phyloP scores from a whole-genome alignment of 2,329 filamentous ascomycete species.

The Stagonosporopsis chrysanthemi region DNA sequence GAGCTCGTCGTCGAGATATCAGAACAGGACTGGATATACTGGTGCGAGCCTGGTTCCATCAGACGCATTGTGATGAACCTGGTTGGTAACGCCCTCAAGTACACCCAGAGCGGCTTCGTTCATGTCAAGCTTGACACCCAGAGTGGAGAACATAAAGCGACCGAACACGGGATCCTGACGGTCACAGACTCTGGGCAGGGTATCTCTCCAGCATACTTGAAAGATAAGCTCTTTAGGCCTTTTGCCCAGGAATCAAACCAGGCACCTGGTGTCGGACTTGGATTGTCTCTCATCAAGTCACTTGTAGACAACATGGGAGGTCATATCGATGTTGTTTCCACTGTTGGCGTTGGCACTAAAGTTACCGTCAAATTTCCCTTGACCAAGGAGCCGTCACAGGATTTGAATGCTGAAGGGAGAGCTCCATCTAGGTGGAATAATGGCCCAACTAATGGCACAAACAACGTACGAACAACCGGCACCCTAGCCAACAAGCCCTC shows the following conservation, averaged over 20 bases:
- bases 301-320: slow-evolving; percentile 27
- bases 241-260: slow-evolving; percentile 35
- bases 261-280: slow-evolving; percentile 29
- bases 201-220: slow-evolving; percentile 30
- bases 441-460: background rate
- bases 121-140: slow-evolving; percentile 44
- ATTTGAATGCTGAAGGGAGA: background rate
- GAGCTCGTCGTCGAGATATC: slow-evolving; percentile 56
- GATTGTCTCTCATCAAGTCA: slow-evolving; percentile 29
- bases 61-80: slow-evolving; percentile 35
- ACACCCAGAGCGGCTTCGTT: slow-evolving; percentile 23
- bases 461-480: background rate
- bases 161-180: slow-evolving; percentile 33
- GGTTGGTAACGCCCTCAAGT: slow-evolving; percentile 35
- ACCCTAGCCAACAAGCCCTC: background rate
- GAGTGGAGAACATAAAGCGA: slow-evolving; percentile 53
- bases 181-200: slow-evolving; percentile 34
- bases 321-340: slow-evolving; percentile 25
- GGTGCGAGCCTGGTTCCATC: slow-evolving; percentile 22
- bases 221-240: slow-evolving; percentile 27
- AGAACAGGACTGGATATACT: slow-evolving; percentile 47
- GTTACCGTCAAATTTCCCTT: slow-evolving; percentile 12
- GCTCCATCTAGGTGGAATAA: no score
- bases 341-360: slow-evolving; percentile 10
- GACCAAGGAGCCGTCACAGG: slow-evolving; percentile 9